Evolutionary conservation across 257 asterid species (phyloP).

Genomic region (Buddleja alternifolia): DNA sequence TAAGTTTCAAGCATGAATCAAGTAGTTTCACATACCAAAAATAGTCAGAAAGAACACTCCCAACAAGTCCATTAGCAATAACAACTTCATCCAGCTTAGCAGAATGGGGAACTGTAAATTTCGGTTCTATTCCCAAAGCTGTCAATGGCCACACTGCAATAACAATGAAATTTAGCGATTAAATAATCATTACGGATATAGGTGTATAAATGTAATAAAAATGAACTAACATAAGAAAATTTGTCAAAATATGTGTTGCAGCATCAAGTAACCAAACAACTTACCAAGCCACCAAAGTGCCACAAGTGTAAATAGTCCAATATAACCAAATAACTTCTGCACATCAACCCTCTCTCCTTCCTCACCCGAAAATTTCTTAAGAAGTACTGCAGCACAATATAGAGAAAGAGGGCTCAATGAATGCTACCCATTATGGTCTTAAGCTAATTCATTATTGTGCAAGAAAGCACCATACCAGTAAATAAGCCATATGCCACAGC

Average conservation of each 20-base stretch:
- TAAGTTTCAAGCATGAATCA: background rate
- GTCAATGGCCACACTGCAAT: constrained; percentile 97
- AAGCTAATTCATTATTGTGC: constrained; percentile 11
- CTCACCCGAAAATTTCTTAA: constrained; percentile 89
- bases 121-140: constrained; percentile 93
- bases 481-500: constrained; percentile 85
- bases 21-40: constrained; percentile 64
- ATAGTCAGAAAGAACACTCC: constrained; percentile 95
- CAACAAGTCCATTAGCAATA: constrained; percentile 86
- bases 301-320: constrained; percentile 86
- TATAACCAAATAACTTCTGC: constrained; percentile 92
- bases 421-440: constrained; percentile 1
- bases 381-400: constrained; percentile 66
- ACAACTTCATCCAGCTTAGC: constrained; percentile 91
- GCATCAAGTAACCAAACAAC: background rate
- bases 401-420: constrained; percentile 13
- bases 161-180: constrained; percentile 15
- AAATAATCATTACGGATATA: background rate
- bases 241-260: no score
- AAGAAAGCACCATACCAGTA: constrained; percentile 63
- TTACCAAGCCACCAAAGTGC: constrained; percentile 99
- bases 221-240: background rate
- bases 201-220: background rate
- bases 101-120: constrained; percentile 88
- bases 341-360: constrained; percentile 88